Percentiles rank a stretch among this genome's conserved stretches.
Evolutionary conservation across 768 basidiomycete species (phyloP).

Genomic region (Galerina sulciceps): DNA sequence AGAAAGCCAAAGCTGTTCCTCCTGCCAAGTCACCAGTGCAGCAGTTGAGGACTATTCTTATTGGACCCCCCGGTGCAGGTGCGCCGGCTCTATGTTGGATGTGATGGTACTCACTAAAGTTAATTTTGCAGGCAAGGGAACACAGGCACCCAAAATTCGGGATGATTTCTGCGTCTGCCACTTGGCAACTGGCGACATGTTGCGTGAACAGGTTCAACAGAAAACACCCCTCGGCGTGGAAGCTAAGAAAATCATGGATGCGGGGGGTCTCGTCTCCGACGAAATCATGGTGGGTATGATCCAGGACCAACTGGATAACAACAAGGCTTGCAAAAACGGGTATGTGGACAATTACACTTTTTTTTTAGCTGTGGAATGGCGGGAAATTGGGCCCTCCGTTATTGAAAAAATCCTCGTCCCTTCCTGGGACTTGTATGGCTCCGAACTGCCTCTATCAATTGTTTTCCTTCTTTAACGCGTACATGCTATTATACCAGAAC

Average conservation of each 20-base stretch:
- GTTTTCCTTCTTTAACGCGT: conserved; percentile 14
- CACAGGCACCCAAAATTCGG: conserved; percentile 93
- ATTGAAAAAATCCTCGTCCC: background rate
- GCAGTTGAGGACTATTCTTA: conserved; percentile 88
- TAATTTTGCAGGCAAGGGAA: conserved; percentile 83
- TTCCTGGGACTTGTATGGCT: background rate
- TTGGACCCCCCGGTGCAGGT: conserved; percentile 99
- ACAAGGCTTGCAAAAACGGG: conserved; percentile 95
- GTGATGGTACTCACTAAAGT: background rate
- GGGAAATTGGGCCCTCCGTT: background rate
- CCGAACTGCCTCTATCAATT: conserved; percentile 1
- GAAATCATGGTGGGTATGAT: conserved; percentile 99
- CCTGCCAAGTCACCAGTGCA: conserved; percentile 64
- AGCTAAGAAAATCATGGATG: conserved; percentile 98
- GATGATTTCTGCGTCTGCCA: conserved; percentile 97
- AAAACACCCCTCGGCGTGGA: conserved; percentile 88
- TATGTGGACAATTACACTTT: conserved; percentile 43
- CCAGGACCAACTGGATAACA: conserved; percentile 91
- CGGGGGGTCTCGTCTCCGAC: conserved; percentile 92
- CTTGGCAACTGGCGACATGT: conserved; percentile 98
- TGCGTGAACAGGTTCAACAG: conserved; percentile 88
- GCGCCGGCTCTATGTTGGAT: conserved; percentile 27
- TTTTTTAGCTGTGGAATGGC: background rate
- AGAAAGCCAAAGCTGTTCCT: conserved; percentile 53
- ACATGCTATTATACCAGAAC: conserved; percentile 5